Evolutionary conservation across 345 rosid species (phyloP).

Genomic region (Conringia planisiliqua): DNA sequence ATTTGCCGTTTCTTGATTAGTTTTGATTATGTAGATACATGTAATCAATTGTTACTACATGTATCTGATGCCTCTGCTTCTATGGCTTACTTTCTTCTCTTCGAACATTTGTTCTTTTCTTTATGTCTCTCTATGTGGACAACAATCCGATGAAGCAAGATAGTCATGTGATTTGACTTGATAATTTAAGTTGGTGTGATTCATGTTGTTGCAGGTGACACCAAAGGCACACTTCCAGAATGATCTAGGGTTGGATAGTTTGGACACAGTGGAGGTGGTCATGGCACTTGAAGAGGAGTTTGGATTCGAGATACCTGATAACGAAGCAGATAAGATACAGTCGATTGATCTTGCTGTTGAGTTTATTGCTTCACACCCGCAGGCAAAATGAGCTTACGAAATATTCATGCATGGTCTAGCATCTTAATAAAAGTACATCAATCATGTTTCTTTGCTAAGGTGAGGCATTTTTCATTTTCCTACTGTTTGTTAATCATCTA

Average conservation of each 20-base stretch:
- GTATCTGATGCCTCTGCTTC: background rate
- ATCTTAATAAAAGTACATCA: background rate
- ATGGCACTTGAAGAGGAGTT: background rate
- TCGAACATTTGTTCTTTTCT: background rate
- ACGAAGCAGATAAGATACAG: background rate
- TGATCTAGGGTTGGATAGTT: slow-evolving; percentile 5
- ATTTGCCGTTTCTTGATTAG: too few species aligned
- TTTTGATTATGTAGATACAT: too few species aligned
- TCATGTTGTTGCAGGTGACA: background rate
- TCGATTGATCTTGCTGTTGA: background rate
- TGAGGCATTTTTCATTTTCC: background rate
- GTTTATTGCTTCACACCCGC: slow-evolving; percentile 8
- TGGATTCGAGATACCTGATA: slow-evolving; percentile 1
- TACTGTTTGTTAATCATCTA: background rate
- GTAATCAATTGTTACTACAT: background rate
- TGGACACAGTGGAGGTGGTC: slow-evolving; percentile 2
- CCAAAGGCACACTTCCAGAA: background rate
- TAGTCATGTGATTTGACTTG: background rate
- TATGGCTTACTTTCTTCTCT: background rate
- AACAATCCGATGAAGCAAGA: background rate
- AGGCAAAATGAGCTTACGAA: background rate
- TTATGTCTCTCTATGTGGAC: background rate
- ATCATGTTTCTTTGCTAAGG: background rate
- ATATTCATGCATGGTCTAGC: background rate
- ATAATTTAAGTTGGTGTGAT: background rate